phyloP scores from a whole-genome alignment of 257 asterid genomes.

The Perilla frutescens region DNA sequence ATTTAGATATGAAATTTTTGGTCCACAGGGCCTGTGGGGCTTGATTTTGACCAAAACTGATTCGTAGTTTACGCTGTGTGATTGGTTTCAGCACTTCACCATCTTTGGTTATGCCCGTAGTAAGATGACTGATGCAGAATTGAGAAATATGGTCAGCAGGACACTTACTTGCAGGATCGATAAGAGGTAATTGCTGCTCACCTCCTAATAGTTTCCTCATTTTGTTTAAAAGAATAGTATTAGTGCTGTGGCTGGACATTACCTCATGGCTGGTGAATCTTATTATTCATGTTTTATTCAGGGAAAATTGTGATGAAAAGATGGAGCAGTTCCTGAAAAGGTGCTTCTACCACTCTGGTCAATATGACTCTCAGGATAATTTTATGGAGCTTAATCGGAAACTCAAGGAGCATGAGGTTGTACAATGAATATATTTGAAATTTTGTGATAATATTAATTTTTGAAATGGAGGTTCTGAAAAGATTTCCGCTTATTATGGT shows the following conservation, averaged over 20 bases:
- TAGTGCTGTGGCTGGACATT: background rate
- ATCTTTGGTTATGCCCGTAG: conserved; percentile 95
- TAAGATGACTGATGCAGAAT: conserved; percentile 93
- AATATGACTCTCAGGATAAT: conserved; percentile 76
- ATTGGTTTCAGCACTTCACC: conserved; percentile 76
- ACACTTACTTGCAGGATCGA: conserved; percentile 98
- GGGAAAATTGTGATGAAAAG: conserved; percentile 94
- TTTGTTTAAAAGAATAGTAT: background rate
- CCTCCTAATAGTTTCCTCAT: background rate
- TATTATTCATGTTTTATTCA: conserved; percentile 37
- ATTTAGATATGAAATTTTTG: background rate
- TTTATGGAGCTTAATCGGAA: conserved; percentile 75
- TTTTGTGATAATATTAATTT: conserved; percentile 20
- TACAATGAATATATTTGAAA: background rate
- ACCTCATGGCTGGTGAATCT: conserved; percentile 16
- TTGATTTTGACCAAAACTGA: conserved; percentile 24
- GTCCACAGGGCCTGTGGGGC: background rate
- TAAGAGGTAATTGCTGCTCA: conserved; percentile 58
- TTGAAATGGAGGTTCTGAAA: background rate
- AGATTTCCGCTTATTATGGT: conserved; percentile 10
- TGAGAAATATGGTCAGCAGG: conserved; percentile 85
- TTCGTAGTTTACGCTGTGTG: background rate
- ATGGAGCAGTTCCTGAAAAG: conserved; percentile 86
- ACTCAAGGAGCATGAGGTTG: conserved; percentile 90
- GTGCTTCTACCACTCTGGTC: conserved; percentile 93